Evolutionary conservation across 2,329 filamentous ascomycete genomes (phyloP), one percentile per base, ranked within the genome.

Genomic region (Fusarium verrucosum): DNA sequence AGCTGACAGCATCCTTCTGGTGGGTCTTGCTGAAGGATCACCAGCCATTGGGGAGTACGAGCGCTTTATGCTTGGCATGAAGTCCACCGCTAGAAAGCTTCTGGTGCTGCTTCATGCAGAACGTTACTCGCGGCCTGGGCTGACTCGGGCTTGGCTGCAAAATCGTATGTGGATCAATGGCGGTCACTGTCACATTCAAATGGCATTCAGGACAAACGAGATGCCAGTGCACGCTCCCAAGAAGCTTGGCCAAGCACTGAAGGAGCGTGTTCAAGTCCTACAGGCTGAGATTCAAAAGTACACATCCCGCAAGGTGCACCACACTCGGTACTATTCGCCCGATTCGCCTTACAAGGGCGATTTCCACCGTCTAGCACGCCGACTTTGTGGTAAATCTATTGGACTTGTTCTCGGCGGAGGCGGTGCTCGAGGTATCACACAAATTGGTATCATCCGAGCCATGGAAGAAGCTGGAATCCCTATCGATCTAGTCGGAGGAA

Each of bases 281-380:
- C 95, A 98, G 74, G 95, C 95, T 0, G 95, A 98, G 74, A 97
- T 99, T 19, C 94, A 98, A 73, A 98, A 97, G 75, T 99, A 97
- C 75, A 98, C 96, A 0, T 97, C 93, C 2, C 87, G 92, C n/a
- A 90, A 92, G 66, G 88, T 96, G n/a, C 88, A 92, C 23, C 93
- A 96, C 70, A 91, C 89, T 4, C 91, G 93, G 0, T 87, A 97
- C 32, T 99, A 98, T 74, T 93, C 94, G 0, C 89, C 94, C 0
- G 92, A 98, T 51, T 93, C 92, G 0, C 91, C 94, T 0, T 96
- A 93, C 81, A 99, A 99, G 76, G 92, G 95, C 4, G 95, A 99
- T 72, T 98, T 99, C 70, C 94, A 99, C 76, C 89, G 95, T 13
- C 85, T 99, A 20, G 95, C 94, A 5, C 86, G 96, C 50, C 86